Base-by-base conservation (phyloP, 1,284 basidiomycete genomes). In the Cryptococcus hybrid region DNA sequence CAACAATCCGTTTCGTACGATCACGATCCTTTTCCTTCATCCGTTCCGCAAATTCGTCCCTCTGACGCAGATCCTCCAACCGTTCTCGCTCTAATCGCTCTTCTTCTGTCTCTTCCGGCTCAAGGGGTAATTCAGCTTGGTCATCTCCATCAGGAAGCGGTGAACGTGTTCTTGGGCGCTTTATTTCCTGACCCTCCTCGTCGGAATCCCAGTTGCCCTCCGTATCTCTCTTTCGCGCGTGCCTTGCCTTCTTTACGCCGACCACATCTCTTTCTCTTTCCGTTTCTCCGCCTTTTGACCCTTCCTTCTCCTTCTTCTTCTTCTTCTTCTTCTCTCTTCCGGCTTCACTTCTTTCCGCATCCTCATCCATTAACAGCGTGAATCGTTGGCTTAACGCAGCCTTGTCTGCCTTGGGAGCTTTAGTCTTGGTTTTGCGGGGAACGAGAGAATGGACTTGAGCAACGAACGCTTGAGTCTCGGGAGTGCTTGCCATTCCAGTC, bases 1-100 rank as follows among this genome's bases (percentile, higher is more conserved):
- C 89, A 42, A 97, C 88, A n/a, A 98, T 77, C 70, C 89, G 89
- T 80, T 94, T 95, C 43, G 89, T 91, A 74, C 84, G 84, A 76
- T 91, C 88, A 68, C 84, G 83, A 77, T 99, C 94, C 59, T 88
- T 86, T 57, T 88, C 84, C 68, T 85, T 85, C 67, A 98, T 85
- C 5, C 95, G 87, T 63, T 90, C 86, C 0, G 95, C 89, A 68
- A 98, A 97, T 39, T 88, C 93, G 74, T 99, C 95, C 59, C 95
- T 83, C 63, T 97, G 95, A 57, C 84, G 83, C 11, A 90, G 64
- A 68, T 99, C 95, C 69, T 87, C 84, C 54, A 86, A 60, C 34
- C 91, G 82, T 69, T 93, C 88, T 46, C 85, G 81, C 78, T 93
- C 92, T 67, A 76, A 83, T 49, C 87, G 81, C 39, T 79, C 80